These are phyloP conservation scores for Trichoderma guizhouense DNA, from an alignment of 2,329 filamentous ascomycete genomes.

Conservation along the genomic window DNA sequence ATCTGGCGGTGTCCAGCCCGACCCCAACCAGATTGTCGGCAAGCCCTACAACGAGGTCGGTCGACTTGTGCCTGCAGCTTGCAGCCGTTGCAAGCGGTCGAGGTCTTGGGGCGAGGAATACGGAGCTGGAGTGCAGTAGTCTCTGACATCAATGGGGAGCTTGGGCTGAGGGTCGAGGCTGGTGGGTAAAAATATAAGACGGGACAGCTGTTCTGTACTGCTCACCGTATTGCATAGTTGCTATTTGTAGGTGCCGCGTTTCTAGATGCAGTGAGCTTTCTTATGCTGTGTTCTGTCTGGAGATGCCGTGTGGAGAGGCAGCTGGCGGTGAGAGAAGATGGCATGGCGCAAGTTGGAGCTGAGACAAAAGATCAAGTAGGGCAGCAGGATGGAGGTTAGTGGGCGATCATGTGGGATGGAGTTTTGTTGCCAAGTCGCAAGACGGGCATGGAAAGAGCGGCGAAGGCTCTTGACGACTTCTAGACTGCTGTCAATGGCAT, in stretches of 20 bases:
- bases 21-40: neutral
- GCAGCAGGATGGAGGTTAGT: neutral
- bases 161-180: neutral
- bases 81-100: conserved; percentile 1
- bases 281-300: neutral
- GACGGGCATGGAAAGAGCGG: neutral
- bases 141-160: conserved; percentile 3
- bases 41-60: neutral
- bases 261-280: neutral
- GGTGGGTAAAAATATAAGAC: neutral
- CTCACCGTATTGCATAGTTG: neutral
- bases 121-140: neutral
- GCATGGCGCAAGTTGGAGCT: neutral
- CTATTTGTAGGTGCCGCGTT: neutral
- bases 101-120: neutral
- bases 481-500: neutral
- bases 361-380: neutral
- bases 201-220: neutral
- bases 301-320: neutral
- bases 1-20: conserved; percentile 20
- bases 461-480: neutral
- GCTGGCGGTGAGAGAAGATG: neutral
- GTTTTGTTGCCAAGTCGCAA: neutral
- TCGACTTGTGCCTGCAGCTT: neutral
- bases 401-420: neutral